These are phyloP conservation scores for Pseudovirgaria hyperparasitica DNA, from an alignment of 2,329 filamentous ascomycete species.

Conservation along the genomic window DNA sequence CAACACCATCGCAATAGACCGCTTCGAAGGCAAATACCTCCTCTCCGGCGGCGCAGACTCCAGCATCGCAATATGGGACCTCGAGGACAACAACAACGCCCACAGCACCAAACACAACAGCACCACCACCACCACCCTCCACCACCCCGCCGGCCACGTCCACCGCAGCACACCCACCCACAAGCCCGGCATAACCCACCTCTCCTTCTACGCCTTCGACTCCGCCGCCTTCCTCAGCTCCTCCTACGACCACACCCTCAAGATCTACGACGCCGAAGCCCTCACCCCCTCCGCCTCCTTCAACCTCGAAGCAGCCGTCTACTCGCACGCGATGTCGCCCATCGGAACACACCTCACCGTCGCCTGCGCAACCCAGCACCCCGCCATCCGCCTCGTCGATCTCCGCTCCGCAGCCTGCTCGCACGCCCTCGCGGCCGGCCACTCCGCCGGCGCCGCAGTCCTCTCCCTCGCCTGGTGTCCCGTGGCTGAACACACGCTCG, in stretches of 20 bases:
- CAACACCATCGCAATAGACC: constrained; percentile 67
- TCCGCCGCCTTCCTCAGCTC: constrained; percentile 61
- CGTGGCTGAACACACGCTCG: constrained; percentile 62
- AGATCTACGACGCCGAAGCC: constrained; percentile 57
- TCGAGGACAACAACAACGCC: constrained; percentile 37
- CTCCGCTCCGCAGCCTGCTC: constrained; percentile 64
- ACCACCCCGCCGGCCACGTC: constrained; percentile 15
- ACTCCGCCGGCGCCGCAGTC: constrained; percentile 39
- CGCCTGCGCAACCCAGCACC: constrained; percentile 78
- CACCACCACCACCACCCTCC: constrained; percentile 17
- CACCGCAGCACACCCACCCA: constrained; percentile 39
- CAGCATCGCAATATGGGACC: constrained; percentile 75
- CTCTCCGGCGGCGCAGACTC: constrained; percentile 79
- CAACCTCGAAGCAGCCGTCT: constrained; percentile 53
- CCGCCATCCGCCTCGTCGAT: constrained; percentile 73
- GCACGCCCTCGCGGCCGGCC: constrained; percentile 33
- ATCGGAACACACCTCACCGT: constrained; percentile 64
- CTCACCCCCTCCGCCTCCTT: constrained; percentile 53
- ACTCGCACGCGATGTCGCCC: constrained; percentile 66
- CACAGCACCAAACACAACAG: constrained; percentile 8
- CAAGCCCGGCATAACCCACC: constrained; percentile 60
- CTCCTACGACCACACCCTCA: constrained; percentile 66
- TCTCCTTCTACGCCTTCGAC: constrained; percentile 71
- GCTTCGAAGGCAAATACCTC: constrained; percentile 66
- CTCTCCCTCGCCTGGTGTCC: constrained; percentile 69